Evolutionary conservation across 2,329 filamentous ascomycete genomes (phyloP).

Genomic region (Fusarium virguliforme): DNA sequence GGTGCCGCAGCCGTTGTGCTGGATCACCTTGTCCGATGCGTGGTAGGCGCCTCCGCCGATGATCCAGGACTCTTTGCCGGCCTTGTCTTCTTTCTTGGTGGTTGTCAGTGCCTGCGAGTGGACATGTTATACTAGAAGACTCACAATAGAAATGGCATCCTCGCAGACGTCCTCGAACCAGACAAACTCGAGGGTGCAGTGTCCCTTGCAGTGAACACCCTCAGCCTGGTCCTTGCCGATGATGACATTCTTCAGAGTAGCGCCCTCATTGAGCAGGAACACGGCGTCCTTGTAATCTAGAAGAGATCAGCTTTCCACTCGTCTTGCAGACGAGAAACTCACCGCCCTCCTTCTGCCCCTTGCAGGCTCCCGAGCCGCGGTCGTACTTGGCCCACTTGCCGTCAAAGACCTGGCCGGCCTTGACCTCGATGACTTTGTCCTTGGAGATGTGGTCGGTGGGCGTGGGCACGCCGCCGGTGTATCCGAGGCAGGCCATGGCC

Average conservation of each 20-base stretch:
- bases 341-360: constrained; percentile 50
- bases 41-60: constrained; percentile 62
- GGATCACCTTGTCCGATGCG: constrained; percentile 59
- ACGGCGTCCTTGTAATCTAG: constrained; percentile 59
- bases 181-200: constrained; percentile 59
- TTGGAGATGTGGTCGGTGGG: constrained; percentile 50
- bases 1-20: constrained; percentile 61
- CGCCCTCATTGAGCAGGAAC: constrained; percentile 67
- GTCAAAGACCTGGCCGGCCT: constrained; percentile 53
- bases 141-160: constrained; percentile 55
- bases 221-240: constrained; percentile 66
- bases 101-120: constrained; percentile 48
- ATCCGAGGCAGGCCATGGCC: constrained; percentile 48
- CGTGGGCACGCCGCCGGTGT: constrained; percentile 52
- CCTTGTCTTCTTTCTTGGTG: constrained; percentile 31
- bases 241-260: constrained; percentile 67
- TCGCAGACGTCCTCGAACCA: constrained; percentile 60
- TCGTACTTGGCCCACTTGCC: constrained; percentile 57
- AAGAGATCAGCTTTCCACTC: neutral
- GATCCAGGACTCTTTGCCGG: constrained; percentile 57
- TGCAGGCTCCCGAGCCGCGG: constrained; percentile 54
- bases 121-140: neutral
- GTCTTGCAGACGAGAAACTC: constrained; percentile 13
- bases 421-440: constrained; percentile 54
- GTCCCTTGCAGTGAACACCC: constrained; percentile 66